Percentiles rank a stretch among this genome's conserved stretches.
phyloP scores from a whole-genome alignment of 2,329 filamentous ascomycete genomes.

The Paraconiothyrium brasiliense region DNA sequence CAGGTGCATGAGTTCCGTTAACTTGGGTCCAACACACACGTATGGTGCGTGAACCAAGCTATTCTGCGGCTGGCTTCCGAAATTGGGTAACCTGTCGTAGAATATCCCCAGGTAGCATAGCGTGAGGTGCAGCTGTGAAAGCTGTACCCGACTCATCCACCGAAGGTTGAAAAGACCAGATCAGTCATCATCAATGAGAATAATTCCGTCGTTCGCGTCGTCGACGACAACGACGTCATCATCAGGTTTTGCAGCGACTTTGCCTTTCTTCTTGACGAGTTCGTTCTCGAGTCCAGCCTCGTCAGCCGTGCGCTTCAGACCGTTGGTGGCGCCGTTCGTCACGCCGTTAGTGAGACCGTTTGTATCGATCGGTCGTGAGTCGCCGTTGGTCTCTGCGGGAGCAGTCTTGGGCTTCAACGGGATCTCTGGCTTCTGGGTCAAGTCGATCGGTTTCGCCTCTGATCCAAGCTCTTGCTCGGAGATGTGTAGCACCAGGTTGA shows the following conservation, averaged over 20 bases:
- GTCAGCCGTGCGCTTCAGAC: constrained; percentile 57
- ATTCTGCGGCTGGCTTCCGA: neutral
- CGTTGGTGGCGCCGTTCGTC: constrained; percentile 42
- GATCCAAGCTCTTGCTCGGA: constrained; percentile 60
- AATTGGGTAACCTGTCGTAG: neutral
- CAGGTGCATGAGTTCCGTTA: neutral
- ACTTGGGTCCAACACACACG: neutral
- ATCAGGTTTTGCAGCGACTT: constrained; percentile 44
- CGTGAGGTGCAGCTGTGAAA: neutral
- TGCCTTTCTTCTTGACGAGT: constrained; percentile 50
- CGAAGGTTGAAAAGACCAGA: neutral
- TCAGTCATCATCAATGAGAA: constrained; percentile 49
- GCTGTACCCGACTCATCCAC: neutral
- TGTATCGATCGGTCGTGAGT: constrained; percentile 30
- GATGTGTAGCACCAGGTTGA: constrained; percentile 81
- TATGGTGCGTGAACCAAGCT: neutral
- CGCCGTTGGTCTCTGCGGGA: constrained; percentile 38
- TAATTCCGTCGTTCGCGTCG: constrained; percentile 46
- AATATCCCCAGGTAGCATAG: neutral
- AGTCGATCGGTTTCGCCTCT: constrained; percentile 66
- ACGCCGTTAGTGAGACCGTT: constrained; percentile 39
- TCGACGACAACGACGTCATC: constrained; percentile 49
- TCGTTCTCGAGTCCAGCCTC: constrained; percentile 52
- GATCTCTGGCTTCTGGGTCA: constrained; percentile 57
- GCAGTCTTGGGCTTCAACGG: constrained; percentile 55